These are phyloP conservation scores for Nakazawaea wickerhamii DNA, from an alignment of 805 yeast genomes.

Conservation along the genomic window DNA sequence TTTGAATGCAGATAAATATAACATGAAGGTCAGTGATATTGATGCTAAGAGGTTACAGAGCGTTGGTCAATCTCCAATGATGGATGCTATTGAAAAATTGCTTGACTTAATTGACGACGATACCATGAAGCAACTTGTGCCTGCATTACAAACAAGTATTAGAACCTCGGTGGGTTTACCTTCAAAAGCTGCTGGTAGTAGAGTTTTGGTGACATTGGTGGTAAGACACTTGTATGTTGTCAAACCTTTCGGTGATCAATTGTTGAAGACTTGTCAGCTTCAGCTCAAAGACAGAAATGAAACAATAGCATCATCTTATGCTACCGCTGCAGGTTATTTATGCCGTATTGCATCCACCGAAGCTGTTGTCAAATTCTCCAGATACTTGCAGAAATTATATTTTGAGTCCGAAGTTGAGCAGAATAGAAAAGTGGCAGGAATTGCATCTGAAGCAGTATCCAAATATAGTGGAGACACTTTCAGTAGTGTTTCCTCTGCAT, in stretches of 20 bases:
- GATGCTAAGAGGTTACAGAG: conserved; percentile 73
- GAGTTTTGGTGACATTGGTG: conserved; percentile 61
- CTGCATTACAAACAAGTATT: conserved; percentile 47
- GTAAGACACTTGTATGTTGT: conserved; percentile 43
- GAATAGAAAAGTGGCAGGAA: conserved; percentile 49
- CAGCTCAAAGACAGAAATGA: conserved; percentile 69
- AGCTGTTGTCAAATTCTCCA: conserved; percentile 48
- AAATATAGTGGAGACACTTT: conserved; percentile 67
- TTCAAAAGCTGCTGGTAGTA: conserved; percentile 80
- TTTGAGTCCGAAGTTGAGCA: conserved; percentile 43
- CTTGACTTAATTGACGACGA: conserved; percentile 52
- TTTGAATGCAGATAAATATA: conserved; percentile 84
- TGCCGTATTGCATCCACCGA: conserved; percentile 56
- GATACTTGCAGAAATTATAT: conserved; percentile 46
- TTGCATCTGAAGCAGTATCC: conserved; percentile 61
- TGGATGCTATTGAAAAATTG: conserved; percentile 76
- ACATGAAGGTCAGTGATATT: conserved; percentile 61
- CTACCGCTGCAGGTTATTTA: conserved; percentile 74
- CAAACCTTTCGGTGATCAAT: conserved; percentile 51
- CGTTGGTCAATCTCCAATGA: conserved; percentile 78
- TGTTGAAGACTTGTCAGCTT: conserved; percentile 50
- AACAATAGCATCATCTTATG: conserved; percentile 69
- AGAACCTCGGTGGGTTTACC: conserved; percentile 82
- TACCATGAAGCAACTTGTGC: conserved; percentile 43
- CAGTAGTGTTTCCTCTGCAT: conserved; percentile 51